A percentile compares a stretch with the other conserved stretches of the same genome.
These are phyloP conservation scores for Psidium guajava DNA, from an alignment of 345 rosid genomes.

Conservation along the genomic window DNA sequence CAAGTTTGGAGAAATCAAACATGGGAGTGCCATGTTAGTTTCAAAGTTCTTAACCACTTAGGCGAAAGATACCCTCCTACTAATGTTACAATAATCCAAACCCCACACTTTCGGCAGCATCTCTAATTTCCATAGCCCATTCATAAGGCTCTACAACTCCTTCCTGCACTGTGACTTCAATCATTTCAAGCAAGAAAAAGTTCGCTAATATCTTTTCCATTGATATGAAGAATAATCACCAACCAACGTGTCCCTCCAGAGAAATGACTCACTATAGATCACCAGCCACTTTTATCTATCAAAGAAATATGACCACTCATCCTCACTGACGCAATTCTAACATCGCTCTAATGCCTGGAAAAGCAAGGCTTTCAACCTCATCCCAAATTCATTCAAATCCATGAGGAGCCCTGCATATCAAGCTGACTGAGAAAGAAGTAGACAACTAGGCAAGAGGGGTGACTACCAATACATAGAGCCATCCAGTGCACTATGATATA, in stretches of 20 bases:
- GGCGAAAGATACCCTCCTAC: background rate
- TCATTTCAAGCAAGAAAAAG: background rate
- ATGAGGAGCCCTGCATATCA: background rate
- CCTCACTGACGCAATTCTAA: background rate
- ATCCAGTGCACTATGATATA: background rate
- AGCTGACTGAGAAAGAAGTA: background rate
- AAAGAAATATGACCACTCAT: background rate
- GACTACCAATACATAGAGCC: background rate
- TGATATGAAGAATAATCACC: background rate
- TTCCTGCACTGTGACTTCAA: background rate
- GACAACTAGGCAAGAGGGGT: background rate
- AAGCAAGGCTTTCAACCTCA: background rate
- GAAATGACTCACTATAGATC: background rate
- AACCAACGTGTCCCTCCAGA: background rate
- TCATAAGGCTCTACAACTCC: background rate
- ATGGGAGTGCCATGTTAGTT: background rate
- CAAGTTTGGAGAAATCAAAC: background rate
- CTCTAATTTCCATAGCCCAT: background rate
- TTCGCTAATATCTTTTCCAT: background rate
- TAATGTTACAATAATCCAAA: background rate
- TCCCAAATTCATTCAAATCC: background rate
- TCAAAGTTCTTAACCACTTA: background rate
- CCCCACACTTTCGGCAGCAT: background rate
- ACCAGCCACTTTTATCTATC: background rate
- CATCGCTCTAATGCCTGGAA: background rate